phyloP scores from a whole-genome alignment of 495 filamentous ascomycete genomes.

The Venustampulla echinocandica region DNA sequence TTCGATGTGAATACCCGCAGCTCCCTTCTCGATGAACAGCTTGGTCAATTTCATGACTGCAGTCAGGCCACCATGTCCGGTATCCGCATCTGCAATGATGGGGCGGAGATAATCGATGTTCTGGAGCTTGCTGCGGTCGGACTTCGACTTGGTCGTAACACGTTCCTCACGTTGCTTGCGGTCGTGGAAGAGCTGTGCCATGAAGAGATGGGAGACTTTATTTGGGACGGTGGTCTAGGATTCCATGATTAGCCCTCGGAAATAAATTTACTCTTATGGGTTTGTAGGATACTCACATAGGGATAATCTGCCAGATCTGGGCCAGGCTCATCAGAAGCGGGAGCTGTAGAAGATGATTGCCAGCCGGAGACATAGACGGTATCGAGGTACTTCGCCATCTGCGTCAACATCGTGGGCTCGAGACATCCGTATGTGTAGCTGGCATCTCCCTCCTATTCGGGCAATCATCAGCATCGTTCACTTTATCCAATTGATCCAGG shows the following conservation, averaged over 20 bases:
- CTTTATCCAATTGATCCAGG: not conserved
- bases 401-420: conserved; percentile 95
- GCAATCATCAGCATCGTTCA: conserved; percentile 3
- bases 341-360: conserved; percentile 96
- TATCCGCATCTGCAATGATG: conserved; percentile 95
- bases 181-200: conserved; percentile 98
- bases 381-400: conserved; percentile 98
- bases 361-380: conserved; percentile 98
- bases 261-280: not conserved
- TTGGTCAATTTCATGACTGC: conserved; percentile 99
- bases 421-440: conserved; percentile 96
- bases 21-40: conserved; percentile 93
- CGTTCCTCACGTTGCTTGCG: conserved; percentile 97
- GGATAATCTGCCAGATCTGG: conserved; percentile 98
- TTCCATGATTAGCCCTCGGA: conserved; percentile 4
- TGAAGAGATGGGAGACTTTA: conserved; percentile 94
- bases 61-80: conserved; percentile 92
- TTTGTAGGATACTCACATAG: conserved; percentile 51
- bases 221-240: conserved; percentile 89
- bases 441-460: conserved; percentile 60
- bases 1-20: conserved; percentile 96
- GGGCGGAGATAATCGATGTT: conserved; percentile 92
- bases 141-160: conserved; percentile 58
- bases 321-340: conserved; percentile 86
- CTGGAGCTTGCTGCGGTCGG: conserved; percentile 61